Conservation (phyloP, 2,329 filamentous ascomycete genomes). For the Epichloe glyceriae region DNA sequence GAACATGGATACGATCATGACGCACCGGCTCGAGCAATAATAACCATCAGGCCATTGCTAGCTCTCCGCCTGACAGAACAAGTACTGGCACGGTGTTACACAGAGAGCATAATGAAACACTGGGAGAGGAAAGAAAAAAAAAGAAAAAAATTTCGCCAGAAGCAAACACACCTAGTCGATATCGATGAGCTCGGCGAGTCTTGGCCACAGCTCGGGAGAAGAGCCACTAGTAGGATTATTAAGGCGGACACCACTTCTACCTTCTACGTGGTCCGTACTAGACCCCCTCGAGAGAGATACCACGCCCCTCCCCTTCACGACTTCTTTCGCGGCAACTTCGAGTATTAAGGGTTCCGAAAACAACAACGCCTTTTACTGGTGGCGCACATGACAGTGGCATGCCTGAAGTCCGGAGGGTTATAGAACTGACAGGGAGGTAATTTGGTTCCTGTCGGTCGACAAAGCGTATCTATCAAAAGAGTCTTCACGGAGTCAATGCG, state of each 20-base stretch:
- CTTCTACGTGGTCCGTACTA: no score
- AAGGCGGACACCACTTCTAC: neutral
- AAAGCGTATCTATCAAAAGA: no score
- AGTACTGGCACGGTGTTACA: neutral
- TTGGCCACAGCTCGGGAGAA: neutral
- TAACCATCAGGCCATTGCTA: neutral
- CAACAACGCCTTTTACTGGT: no score
- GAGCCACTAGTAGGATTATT: neutral
- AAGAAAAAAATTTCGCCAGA: neutral
- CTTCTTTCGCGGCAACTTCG: no score
- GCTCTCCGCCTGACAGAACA: no score
- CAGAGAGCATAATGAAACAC: neutral
- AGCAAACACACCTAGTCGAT: constrained; percentile 1
- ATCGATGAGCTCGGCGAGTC: neutral
- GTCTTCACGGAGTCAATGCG: no score
- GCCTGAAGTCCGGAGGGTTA: no score
- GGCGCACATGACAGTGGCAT: no score
- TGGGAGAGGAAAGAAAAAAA: neutral
- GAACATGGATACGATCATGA: neutral
- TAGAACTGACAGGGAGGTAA: no score
- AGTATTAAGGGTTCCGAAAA: neutral
- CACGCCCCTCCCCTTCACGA: no score
- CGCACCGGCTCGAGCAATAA: neutral
- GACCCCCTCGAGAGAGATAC: no score
- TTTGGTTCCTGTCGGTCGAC: no score